These are phyloP conservation scores for Ophiorrhiza pumila DNA, from an alignment of 257 asterid genomes.

Conservation along the genomic window DNA sequence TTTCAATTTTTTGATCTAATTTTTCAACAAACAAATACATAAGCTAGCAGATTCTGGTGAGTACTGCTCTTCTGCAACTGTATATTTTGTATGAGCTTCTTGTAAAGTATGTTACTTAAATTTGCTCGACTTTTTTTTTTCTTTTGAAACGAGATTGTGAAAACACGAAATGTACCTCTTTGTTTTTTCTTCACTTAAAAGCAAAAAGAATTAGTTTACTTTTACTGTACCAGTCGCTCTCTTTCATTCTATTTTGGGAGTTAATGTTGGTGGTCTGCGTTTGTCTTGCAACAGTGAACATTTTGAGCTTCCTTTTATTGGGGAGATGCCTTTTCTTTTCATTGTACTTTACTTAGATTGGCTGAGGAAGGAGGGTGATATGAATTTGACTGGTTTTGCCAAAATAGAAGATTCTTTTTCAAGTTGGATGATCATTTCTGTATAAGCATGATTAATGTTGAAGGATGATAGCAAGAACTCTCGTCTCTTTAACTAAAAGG, in stretches of 20 bases:
- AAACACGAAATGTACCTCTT: slow-evolving; percentile 6
- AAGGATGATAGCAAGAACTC: too few species aligned
- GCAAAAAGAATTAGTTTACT: neutral
- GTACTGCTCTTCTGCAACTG: slow-evolving; percentile 56
- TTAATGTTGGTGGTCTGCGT: neutral
- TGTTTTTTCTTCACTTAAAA: neutral
- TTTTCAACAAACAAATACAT: slow-evolving; percentile 21
- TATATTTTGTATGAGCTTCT: slow-evolving; percentile 60
- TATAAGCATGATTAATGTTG: too few species aligned
- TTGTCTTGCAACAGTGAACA: neutral
- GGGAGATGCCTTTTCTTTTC: neutral
- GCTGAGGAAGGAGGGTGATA: too few species aligned
- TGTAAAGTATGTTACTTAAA: slow-evolving; percentile 38
- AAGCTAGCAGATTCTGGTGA: slow-evolving; percentile 35
- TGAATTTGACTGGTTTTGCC: neutral
- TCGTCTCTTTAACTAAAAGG: too few species aligned
- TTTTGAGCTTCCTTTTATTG: neutral
- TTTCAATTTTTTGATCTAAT: slow-evolving; percentile 25
- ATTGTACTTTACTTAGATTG: too few species aligned
- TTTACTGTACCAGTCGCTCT: neutral
- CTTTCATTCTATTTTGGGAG: neutral
- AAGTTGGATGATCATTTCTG: neutral
- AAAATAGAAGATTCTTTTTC: neutral
- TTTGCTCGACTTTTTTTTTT: slow-evolving; percentile 8
- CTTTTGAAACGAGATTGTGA: neutral